phyloP scores from a whole-genome alignment of 306 rosid genomes.

The Delonix regia region DNA sequence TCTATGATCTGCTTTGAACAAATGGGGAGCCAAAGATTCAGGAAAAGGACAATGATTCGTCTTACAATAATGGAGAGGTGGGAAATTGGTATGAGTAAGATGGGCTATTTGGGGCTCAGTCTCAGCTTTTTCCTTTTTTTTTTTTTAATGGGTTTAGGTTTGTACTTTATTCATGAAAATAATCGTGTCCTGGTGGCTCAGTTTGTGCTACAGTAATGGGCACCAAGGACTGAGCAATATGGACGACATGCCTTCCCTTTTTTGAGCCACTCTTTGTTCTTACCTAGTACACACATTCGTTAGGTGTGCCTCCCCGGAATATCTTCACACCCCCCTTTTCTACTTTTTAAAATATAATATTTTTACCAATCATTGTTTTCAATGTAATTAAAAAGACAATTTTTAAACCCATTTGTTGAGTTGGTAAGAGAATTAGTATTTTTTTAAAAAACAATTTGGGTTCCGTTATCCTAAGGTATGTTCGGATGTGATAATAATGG shows the following conservation, averaged over 20 bases:
- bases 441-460: too few species aligned
- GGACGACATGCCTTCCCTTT: slow-evolving; percentile 36
- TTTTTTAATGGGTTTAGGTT: not conserved
- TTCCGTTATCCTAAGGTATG: too few species aligned
- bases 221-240: slow-evolving; percentile 18
- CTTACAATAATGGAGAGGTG: slow-evolving; percentile 13
- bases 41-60: slow-evolving; percentile 32
- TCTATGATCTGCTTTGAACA: not conserved
- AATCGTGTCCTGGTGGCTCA: not conserved
- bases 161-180: slow-evolving; percentile 19
- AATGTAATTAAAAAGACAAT: too few species aligned
- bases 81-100: not conserved
- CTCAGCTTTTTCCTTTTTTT: slow-evolving; percentile 13
- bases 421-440: too few species aligned
- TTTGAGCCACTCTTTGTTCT: not conserved
- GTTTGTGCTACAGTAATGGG: slow-evolving; percentile 21
- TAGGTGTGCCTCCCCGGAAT: not conserved
- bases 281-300: not conserved
- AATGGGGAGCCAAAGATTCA: not conserved
- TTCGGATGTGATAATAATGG: too few species aligned
- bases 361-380: too few species aligned
- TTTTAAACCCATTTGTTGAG: too few species aligned
- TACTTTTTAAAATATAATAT: too few species aligned
- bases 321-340: too few species aligned
- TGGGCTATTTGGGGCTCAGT: not conserved